phyloP scores from a whole-genome alignment of 345 rosid species.

The Populus davidiana region DNA sequence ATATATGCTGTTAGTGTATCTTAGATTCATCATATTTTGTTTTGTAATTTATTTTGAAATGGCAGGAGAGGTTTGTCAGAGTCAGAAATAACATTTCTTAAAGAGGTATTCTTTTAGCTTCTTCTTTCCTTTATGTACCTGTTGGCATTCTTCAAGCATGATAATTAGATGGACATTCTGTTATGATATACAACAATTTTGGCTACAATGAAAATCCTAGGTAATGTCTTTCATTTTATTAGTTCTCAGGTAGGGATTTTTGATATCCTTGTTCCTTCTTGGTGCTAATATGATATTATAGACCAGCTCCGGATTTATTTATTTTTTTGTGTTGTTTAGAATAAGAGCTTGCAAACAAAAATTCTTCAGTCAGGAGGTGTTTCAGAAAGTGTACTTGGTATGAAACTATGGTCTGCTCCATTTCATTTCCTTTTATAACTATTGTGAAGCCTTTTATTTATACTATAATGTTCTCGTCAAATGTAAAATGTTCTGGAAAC shows the following conservation, averaged over 20 bases:
- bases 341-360: conserved; percentile 54
- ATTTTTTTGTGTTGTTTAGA: conserved; percentile 33
- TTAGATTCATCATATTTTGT: background rate
- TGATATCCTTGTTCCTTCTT: background rate
- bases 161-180: conserved; percentile 2
- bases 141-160: conserved; percentile 11
- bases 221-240: background rate
- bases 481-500: conserved; percentile 6
- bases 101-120: conserved; percentile 51
- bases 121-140: conserved; percentile 10
- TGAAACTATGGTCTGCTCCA: conserved; percentile 9
- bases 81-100: conserved; percentile 73
- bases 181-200: background rate
- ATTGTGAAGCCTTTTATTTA: conserved; percentile 12
- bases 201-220: background rate
- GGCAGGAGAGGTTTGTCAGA: conserved; percentile 93
- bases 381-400: conserved; percentile 72
- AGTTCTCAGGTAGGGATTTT: background rate
- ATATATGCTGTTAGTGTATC: background rate
- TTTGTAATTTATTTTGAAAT: conserved; percentile 9
- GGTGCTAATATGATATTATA: background rate
- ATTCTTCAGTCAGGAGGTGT: conserved; percentile 63
- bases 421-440: conserved; percentile 8
- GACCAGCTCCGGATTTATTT: background rate
- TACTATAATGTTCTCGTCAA: conserved; percentile 6